Conservation (phyloP, 2,329 filamentous ascomycete species). For the Plenodomus tracheiphilus region DNA sequence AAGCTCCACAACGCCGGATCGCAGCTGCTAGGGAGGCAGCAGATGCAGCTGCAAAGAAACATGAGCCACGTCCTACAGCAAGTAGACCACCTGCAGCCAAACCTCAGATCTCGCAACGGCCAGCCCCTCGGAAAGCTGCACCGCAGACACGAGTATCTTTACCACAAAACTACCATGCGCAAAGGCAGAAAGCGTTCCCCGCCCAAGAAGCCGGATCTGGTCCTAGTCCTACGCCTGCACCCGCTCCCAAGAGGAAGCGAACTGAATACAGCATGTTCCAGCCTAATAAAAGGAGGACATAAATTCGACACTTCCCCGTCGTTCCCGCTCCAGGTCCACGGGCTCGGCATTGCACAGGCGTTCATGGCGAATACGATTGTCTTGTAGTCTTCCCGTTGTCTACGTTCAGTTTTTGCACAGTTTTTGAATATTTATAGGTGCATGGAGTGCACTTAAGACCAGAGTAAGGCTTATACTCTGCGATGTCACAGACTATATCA, state of each 20-base stretch:
- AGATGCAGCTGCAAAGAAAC: neutral
- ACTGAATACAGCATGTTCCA: constrained; percentile 26
- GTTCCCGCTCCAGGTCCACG: neutral
- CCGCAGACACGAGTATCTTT: constrained; percentile 26
- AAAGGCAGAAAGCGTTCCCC: constrained; percentile 19
- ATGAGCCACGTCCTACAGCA: constrained; percentile 1
- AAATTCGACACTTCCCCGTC: neutral
- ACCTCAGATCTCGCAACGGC: constrained; percentile 29
- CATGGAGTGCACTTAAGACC: neutral
- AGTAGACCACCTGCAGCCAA: constrained; percentile 1
- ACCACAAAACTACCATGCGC: constrained; percentile 36
- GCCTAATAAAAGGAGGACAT: constrained; percentile 14
- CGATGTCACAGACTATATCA: neutral
- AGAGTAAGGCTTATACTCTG: neutral
- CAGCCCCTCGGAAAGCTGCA: constrained; percentile 17
- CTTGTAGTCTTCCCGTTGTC: neutral
- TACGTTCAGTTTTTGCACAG: neutral
- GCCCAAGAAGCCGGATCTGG: constrained; percentile 12
- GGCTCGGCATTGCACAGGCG: neutral
- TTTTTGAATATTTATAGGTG: neutral
- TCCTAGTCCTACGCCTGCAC: neutral
- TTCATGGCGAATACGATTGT: neutral
- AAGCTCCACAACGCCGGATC: constrained; percentile 11
- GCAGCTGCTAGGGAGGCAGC: neutral
- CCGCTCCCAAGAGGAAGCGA: constrained; percentile 20